Percentiles rank a stretch among this genome's conserved stretches.
Conservation (phyloP, 2,329 filamentous ascomycete genomes). For the Aspergillus sp. region DNA sequence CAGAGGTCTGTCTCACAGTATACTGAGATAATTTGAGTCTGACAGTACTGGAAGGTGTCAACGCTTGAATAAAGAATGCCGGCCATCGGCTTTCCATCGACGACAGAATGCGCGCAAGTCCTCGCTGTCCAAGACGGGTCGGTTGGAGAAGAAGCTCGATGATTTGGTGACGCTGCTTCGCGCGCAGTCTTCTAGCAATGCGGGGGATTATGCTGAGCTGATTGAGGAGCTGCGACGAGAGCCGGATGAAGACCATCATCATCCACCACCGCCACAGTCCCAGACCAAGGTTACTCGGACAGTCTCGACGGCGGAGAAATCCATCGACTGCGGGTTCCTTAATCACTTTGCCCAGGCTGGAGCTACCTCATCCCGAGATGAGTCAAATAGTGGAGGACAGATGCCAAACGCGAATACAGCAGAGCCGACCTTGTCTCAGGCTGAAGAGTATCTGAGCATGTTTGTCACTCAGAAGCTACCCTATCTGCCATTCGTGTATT, state of each 20-base stretch:
- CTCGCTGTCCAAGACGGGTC: constrained; percentile 19
- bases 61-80: constrained; percentile 47
- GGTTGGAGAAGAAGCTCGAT: constrained; percentile 32
- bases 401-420: not conserved
- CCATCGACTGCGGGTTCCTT: not conserved
- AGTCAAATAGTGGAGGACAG: not conserved
- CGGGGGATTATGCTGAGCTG: not conserved
- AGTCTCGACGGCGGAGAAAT: not conserved
- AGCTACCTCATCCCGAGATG: not conserved
- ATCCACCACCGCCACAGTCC: not conserved
- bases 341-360: not conserved
- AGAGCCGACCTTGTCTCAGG: constrained; percentile 24
- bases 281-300: not conserved
- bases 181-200: not conserved
- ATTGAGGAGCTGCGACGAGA: constrained; percentile 2
- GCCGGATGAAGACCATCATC: not conserved
- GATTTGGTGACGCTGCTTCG: constrained; percentile 29
- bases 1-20: constrained; percentile 10
- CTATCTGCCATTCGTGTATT: constrained; percentile 51
- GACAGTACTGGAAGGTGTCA: constrained; percentile 37
- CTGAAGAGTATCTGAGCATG: constrained; percentile 41
- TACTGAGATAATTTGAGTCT: not conserved
- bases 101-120: constrained; percentile 24
- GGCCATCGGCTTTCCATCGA: constrained; percentile 38
- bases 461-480: constrained; percentile 48